Percentiles rank a stretch among this genome's conserved stretches.
These are phyloP conservation scores for Papiliotrema flavescens DNA, from an alignment of 1,284 basidiomycete genomes.

Conservation along the genomic window DNA sequence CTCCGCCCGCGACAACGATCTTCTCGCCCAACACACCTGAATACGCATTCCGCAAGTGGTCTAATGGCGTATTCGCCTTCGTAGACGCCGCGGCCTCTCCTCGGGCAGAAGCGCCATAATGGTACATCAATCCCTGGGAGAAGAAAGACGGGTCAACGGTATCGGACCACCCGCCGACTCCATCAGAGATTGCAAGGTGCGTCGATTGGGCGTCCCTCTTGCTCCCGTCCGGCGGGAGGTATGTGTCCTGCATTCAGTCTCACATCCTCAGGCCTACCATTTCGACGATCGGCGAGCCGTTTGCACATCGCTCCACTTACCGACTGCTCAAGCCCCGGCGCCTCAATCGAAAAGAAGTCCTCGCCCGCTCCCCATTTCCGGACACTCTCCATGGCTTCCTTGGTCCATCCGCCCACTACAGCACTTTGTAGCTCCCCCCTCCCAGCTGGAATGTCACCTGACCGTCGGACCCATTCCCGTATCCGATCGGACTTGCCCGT, in stretches of 20 bases:
- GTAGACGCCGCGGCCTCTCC: background rate
- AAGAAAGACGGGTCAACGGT: slow-evolving; percentile 55
- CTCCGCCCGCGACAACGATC: slow-evolving; percentile 49
- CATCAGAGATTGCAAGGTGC: slow-evolving; percentile 53
- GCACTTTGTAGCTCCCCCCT: slow-evolving; percentile 32
- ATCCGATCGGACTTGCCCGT: slow-evolving; percentile 16
- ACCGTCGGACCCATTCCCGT: slow-evolving; percentile 36
- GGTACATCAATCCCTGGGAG: slow-evolving; percentile 53
- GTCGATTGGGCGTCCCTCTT: background rate
- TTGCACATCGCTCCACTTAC: background rate
- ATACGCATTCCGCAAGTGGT: slow-evolving; percentile 51
- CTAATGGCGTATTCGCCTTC: slow-evolving; percentile 20
- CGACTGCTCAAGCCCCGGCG: background rate
- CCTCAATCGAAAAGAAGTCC: slow-evolving; percentile 37
- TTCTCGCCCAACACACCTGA: slow-evolving; percentile 49
- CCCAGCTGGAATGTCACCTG: slow-evolving; percentile 34
- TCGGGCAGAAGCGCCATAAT: slow-evolving; percentile 39
- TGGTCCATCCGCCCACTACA: slow-evolving; percentile 30
- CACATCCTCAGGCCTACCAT: background rate
- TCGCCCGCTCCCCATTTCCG: slow-evolving; percentile 44
- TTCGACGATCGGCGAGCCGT: background rate
- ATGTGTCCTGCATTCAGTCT: background rate
- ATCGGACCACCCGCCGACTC: slow-evolving; percentile 57
- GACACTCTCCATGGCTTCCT: slow-evolving; percentile 17
- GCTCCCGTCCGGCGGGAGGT: background rate